Evolutionary conservation across 371 early-diverging fungal species (phyloP), one percentile per base, ranked within the genome.

Genomic region (Mucor indicus): DNA sequence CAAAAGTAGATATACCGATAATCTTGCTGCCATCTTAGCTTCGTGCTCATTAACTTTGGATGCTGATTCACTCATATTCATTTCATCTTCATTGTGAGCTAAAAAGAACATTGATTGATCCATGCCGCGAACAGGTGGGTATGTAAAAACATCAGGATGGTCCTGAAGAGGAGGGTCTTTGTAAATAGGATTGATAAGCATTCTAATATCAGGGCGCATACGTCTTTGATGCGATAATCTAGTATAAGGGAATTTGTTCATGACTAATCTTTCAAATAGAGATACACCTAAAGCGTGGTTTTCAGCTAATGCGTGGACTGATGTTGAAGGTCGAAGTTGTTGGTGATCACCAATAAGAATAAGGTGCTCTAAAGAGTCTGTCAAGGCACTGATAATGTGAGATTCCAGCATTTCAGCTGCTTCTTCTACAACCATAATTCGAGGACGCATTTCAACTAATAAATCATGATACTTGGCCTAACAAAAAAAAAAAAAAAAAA

Each of bases 351-450:
- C 87, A 51, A 89, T 87, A 24, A 84, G 51, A 29, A 87, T 76
- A 21, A 87, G 50, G 50, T 87, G 89, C 35, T 89, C 64, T 2
- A 78, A 47, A 1, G 77, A 68, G 1, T 59, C 64, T 1, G 81
- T 75, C 23, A 89, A 51, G 0, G 84, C 77, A 25, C 83, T 64
- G 7, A 85, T 52, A 12, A 86, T 72, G 56, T 89, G 87, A 0
- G 87, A 71, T 51, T 89, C 89, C 48, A 89, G 41, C 46, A 85
- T 82, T 56, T 89, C 89, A 0, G 84, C 87, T 0, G 87, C 88
- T 67, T 89, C 89, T 64, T 89, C 89, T 13, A 80, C 73, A 2
- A 84, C 68, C 64, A 84, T 70, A n/a, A 84, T 53, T 35, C 64
- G 67, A 10, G 84, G 80, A 20, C 51, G 54, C 24, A 83, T 60